Evolutionary conservation across 2,329 filamentous ascomycete species (phyloP).

Genomic region (Scortechinia acanthostroma): DNA sequence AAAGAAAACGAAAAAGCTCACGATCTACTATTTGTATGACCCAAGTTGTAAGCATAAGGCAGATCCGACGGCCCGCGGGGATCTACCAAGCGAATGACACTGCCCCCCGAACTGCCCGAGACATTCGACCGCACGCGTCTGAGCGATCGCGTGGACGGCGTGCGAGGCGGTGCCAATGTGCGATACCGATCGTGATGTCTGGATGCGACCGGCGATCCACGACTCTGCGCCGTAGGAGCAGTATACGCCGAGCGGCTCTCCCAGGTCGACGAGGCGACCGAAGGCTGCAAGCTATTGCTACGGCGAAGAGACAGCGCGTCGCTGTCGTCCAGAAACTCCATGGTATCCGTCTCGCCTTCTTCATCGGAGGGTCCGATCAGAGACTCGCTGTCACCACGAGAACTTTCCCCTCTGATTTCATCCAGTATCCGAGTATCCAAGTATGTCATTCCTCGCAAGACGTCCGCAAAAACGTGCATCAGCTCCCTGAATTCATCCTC

Average conservation of each 20-base stretch:
- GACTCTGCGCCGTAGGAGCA: neutral
- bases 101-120: slow-evolving; percentile 11
- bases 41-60: slow-evolving; percentile 5
- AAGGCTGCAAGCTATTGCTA: neutral
- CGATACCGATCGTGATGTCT: slow-evolving; percentile 4
- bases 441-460: slow-evolving; percentile 48
- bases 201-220: neutral
- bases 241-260: neutral
- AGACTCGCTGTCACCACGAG: slow-evolving; percentile 24
- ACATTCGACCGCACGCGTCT: slow-evolving; percentile 17
- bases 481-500: slow-evolving; percentile 45
- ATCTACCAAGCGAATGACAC: slow-evolving; percentile 7
- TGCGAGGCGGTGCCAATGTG: slow-evolving; percentile 9
- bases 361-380: slow-evolving; percentile 25
- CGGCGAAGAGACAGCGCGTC: slow-evolving; percentile 13
- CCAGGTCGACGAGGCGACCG: neutral
- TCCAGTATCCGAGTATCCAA: neutral
- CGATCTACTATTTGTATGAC: too few relatives aligned
- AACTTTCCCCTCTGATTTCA: slow-evolving; percentile 18
- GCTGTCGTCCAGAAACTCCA: slow-evolving; percentile 13
- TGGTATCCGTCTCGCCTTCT: slow-evolving; percentile 24
- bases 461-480: slow-evolving; percentile 50
- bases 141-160: slow-evolving; percentile 23
- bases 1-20: too few relatives aligned
- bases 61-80: slow-evolving; percentile 6